Conservation (phyloP, 192 early-diverging fungal species). For the Coemansia sp. region DNA sequence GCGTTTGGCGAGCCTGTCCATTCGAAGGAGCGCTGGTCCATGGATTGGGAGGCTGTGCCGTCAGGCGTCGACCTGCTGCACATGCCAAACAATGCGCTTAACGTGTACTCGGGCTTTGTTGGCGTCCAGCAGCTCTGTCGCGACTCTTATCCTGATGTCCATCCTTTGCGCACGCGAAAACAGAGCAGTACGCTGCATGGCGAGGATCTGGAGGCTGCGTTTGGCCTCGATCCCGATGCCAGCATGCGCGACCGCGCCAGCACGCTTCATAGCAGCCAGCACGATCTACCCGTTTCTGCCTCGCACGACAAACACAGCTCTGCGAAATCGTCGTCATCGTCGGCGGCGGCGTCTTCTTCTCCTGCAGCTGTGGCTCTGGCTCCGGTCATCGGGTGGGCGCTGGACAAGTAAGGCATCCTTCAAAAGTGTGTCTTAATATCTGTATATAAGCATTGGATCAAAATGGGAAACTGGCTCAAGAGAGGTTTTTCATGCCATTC, state of each 20-base stretch:
- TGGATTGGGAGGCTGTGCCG: conserved; percentile 42
- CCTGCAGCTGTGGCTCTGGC: conserved; percentile 18
- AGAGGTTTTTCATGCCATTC: not conserved
- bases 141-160: not conserved
- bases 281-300: not conserved
- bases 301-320: not conserved
- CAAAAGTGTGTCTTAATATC: not conserved
- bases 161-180: conserved; percentile 7
- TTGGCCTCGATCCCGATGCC: conserved; percentile 21
- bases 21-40: conserved; percentile 23
- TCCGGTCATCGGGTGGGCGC: conserved; percentile 47
- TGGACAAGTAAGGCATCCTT: conserved; percentile 17
- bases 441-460: conserved; percentile 1
- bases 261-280: conserved; percentile 8
- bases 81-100: conserved; percentile 7
- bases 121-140: conserved; percentile 37
- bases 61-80: conserved; percentile 48
- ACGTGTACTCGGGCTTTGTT: conserved; percentile 52
- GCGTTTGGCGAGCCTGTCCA: conserved; percentile 22
- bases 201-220: conserved; percentile 31
- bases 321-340: conserved; percentile 6
- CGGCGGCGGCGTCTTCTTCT: too few relatives aligned
- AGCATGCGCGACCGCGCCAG: conserved; percentile 4
- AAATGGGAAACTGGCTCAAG: not conserved
- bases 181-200: conserved; percentile 22